Evolutionary conservation across 2,329 filamentous ascomycete species (phyloP).

Genomic region (Paecilomyces sp.): DNA sequence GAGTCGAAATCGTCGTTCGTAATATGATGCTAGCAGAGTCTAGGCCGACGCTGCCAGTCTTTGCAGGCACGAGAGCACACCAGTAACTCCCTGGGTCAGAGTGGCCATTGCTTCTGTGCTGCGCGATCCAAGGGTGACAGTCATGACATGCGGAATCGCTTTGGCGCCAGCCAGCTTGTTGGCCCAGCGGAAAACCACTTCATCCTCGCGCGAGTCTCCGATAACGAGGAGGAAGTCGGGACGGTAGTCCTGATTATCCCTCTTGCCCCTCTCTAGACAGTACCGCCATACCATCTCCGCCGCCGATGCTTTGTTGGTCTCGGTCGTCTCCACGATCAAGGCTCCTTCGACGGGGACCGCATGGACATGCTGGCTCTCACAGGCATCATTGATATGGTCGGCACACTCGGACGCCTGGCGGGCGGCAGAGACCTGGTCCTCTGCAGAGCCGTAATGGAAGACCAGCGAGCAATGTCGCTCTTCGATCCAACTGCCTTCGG

Average conservation of each 20-base stretch:
- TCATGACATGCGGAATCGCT: slow-evolving; percentile 63
- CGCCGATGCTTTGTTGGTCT: slow-evolving; percentile 83
- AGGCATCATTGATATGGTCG: slow-evolving; percentile 91
- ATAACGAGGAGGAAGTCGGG: slow-evolving; percentile 85
- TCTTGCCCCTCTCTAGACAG: slow-evolving; percentile 51
- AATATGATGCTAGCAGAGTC: not conserved
- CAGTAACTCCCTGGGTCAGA: slow-evolving; percentile 83
- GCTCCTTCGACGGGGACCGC: slow-evolving; percentile 74
- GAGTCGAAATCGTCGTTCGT: not conserved
- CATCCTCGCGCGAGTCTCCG: slow-evolving; percentile 87
- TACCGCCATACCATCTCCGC: slow-evolving; percentile 65
- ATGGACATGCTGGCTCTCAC: slow-evolving; percentile 73
- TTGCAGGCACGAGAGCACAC: slow-evolving; percentile 47
- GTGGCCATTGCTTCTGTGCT: slow-evolving; percentile 85
- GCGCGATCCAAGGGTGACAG: slow-evolving; percentile 76
- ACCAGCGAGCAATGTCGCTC: slow-evolving; percentile 86
- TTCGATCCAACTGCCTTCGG: slow-evolving; percentile 80
- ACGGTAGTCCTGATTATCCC: slow-evolving; percentile 24
- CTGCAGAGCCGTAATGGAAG: slow-evolving; percentile 80
- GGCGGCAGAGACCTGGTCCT: slow-evolving; percentile 66
- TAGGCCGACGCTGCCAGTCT: slow-evolving; percentile 34
- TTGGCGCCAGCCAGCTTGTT: slow-evolving; percentile 61
- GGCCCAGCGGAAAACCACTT: slow-evolving; percentile 91
- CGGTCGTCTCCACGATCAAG: slow-evolving; percentile 75
- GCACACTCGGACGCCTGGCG: slow-evolving; percentile 84